These are phyloP conservation scores for Eleusine indica DNA, from an alignment of 176 grass and related monocot species.

Conservation along the genomic window DNA sequence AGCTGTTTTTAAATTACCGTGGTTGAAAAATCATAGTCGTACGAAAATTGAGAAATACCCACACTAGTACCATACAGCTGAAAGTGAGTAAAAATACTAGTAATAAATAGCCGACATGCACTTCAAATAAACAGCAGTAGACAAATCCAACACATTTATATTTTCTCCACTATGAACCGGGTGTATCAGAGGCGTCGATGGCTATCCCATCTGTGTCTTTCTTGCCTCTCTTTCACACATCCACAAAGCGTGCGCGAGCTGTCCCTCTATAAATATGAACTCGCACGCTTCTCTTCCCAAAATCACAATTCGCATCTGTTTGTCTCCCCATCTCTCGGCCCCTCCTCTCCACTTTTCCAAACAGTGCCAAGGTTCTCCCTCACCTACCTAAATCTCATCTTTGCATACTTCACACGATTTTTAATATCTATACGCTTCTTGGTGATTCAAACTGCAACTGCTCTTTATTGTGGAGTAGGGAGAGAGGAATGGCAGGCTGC, in stretches of 20 bases:
- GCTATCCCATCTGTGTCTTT: neutral
- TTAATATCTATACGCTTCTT: neutral
- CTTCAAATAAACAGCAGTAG: neutral
- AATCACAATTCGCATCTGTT: conserved; percentile 17
- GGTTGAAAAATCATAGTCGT: neutral
- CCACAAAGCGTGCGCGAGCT: neutral
- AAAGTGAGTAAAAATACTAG: neutral
- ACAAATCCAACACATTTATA: neutral
- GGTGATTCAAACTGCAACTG: neutral
- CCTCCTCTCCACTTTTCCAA: neutral
- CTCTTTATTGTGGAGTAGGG: conserved; percentile 36
- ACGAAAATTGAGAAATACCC: neutral
- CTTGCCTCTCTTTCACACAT: conserved; percentile 5
- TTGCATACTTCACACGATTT: conserved; percentile 9
- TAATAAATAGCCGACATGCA: neutral
- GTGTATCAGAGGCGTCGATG: neutral
- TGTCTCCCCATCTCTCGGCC: conserved; percentile 6
- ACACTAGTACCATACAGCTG: neutral
- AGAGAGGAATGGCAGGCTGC: conserved; percentile 61
- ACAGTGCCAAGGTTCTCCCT: conserved; percentile 53
- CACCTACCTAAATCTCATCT: conserved; percentile 46
- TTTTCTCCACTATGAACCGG: neutral
- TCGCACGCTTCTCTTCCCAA: conserved; percentile 33
- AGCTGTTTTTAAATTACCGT: no score
- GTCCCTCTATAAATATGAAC: conserved; percentile 20